These are phyloP conservation scores for Phytophthora constricta DNA, from an alignment of 352 stramenopile species.

Conservation along the genomic window DNA sequence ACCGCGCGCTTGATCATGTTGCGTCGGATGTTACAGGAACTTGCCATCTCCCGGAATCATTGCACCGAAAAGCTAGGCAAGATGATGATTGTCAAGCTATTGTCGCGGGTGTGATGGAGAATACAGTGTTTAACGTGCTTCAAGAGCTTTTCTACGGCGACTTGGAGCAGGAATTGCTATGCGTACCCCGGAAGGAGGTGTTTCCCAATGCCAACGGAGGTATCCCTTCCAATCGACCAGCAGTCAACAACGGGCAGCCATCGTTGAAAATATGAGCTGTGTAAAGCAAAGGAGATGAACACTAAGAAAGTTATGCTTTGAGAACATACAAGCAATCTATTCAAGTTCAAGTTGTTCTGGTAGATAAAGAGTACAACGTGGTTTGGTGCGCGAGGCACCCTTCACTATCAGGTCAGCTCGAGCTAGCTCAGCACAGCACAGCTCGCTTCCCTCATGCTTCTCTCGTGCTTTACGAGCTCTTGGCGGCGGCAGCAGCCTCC, in stretches of 20 bases:
- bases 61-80: constrained; percentile 41
- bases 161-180: constrained; percentile 70
- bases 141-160: constrained; percentile 86
- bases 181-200: constrained; percentile 63
- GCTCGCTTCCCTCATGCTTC: constrained; percentile 25
- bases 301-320: constrained; percentile 19
- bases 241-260: constrained; percentile 17
- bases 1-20: constrained; percentile 34
- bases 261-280: constrained; percentile 16
- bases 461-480: constrained; percentile 32
- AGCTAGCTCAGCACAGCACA: constrained; percentile 17
- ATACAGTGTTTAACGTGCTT: constrained; percentile 82
- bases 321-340: constrained; percentile 32
- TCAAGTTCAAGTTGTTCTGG: constrained; percentile 29
- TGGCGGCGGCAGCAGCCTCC: constrained; percentile 11
- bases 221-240: constrained; percentile 12
- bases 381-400: constrained; percentile 24
- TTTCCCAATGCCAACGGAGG: constrained; percentile 37
- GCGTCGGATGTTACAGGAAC: constrained; percentile 13
- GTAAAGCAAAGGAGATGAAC: background rate
- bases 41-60: constrained; percentile 6
- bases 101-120: constrained; percentile 67
- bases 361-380: constrained; percentile 44
- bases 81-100: constrained; percentile 76
- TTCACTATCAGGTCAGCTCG: constrained; percentile 36